Conservation (phyloP, 2,329 filamentous ascomycete species). For the Stemphylium vesicarium region DNA sequence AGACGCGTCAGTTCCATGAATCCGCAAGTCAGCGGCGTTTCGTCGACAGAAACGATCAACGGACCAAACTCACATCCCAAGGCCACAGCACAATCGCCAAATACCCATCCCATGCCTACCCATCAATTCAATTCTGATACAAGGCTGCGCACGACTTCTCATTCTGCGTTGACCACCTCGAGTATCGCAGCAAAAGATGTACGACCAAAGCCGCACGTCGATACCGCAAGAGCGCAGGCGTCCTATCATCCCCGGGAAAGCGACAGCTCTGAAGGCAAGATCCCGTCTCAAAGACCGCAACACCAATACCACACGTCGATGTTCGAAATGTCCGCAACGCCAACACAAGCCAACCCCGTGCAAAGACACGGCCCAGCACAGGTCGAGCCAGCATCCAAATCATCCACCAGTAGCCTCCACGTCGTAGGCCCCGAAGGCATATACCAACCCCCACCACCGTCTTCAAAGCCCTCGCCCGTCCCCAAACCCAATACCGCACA, state of each 20-base stretch:
- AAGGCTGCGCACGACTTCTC: neutral
- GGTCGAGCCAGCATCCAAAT: neutral
- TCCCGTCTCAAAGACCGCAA: neutral
- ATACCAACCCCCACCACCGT: neutral
- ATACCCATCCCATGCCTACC: neutral
- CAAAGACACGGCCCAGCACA: neutral
- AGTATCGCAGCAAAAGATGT: neutral
- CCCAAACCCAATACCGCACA: neutral
- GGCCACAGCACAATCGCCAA: neutral
- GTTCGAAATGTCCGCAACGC: conserved; percentile 1
- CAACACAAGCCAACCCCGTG: neutral
- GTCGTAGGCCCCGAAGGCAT: conserved; percentile 11
- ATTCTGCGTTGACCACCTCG: neutral
- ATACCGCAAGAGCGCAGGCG: neutral
- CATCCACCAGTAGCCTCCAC: neutral
- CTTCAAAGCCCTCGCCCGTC: neutral
- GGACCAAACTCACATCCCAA: neutral
- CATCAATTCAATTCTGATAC: neutral
- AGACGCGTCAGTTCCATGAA: conserved; percentile 8
- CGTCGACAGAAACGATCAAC: neutral
- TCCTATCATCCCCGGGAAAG: neutral
- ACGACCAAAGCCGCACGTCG: neutral
- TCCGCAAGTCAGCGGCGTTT: neutral
- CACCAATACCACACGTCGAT: neutral
- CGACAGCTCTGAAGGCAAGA: neutral